Evolutionary conservation across 1,284 basidiomycete genomes (phyloP).

Genomic region (Moesziomyces parantarcticus): DNA sequence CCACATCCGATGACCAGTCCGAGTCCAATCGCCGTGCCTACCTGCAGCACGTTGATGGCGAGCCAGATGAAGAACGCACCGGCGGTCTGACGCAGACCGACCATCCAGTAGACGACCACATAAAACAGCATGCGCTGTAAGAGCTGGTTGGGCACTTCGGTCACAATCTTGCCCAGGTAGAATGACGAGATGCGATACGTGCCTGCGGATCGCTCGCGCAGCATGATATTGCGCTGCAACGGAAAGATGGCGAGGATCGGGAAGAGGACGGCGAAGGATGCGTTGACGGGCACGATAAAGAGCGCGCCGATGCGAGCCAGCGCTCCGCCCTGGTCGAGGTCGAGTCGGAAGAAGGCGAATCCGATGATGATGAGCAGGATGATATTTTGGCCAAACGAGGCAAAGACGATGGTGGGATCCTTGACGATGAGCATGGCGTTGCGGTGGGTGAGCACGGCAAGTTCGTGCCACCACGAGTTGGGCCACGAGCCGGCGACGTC

Average conservation of each 20-base stretch:
- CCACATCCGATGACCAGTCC: slow-evolving; percentile 49
- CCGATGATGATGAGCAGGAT: slow-evolving; percentile 51
- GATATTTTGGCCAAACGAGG: slow-evolving; percentile 40
- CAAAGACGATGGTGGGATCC: slow-evolving; percentile 45
- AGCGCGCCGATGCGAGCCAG: slow-evolving; percentile 50
- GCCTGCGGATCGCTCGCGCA: slow-evolving; percentile 48
- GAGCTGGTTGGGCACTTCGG: slow-evolving; percentile 51
- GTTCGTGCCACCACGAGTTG: slow-evolving; percentile 46
- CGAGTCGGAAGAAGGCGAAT: slow-evolving; percentile 52
- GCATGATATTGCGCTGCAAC: slow-evolving; percentile 47
- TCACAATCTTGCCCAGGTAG: slow-evolving; percentile 47
- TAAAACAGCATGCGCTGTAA: slow-evolving; percentile 38
- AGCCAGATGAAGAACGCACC: slow-evolving; percentile 51
- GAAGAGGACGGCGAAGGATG: slow-evolving; percentile 41
- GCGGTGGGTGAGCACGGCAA: slow-evolving; percentile 42
- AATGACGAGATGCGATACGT: slow-evolving; percentile 50
- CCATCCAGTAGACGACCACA: slow-evolving; percentile 46
- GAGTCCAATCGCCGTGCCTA: slow-evolving; percentile 28
- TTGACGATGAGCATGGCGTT: slow-evolving; percentile 44
- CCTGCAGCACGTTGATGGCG: slow-evolving; percentile 45
- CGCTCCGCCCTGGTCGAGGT: slow-evolving; percentile 38
- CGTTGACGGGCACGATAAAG: slow-evolving; percentile 54
- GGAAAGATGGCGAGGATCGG: slow-evolving; percentile 54
- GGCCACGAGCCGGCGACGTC: slow-evolving; percentile 41
- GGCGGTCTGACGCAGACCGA: slow-evolving; percentile 36